phyloP scores from a whole-genome alignment of 2,329 filamentous ascomycete genomes.

The Exophiala alcalophila region DNA sequence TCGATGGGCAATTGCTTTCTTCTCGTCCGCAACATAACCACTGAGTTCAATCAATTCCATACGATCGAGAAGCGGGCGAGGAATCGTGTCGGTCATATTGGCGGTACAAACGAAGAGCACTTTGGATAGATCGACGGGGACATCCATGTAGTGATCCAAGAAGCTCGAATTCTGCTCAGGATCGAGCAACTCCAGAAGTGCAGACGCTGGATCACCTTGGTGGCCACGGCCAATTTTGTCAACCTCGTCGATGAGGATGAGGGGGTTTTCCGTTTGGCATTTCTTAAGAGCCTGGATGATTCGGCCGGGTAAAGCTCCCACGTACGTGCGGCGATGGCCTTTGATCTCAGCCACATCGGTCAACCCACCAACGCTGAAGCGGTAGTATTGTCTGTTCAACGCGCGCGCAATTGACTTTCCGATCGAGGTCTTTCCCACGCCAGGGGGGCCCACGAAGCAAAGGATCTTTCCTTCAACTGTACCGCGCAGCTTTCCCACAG shows the following conservation, averaged over 20 bases:
- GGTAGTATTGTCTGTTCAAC: slow-evolving; percentile 93
- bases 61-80: slow-evolving; percentile 84
- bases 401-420: slow-evolving; percentile 96
- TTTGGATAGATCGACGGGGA: slow-evolving; percentile 94
- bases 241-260: slow-evolving; percentile 94
- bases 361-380: slow-evolving; percentile 94
- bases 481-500: slow-evolving; percentile 91
- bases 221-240: slow-evolving; percentile 97
- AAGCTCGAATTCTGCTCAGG: slow-evolving; percentile 98
- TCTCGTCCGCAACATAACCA: slow-evolving; percentile 95
- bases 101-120: slow-evolving; percentile 98
- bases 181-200: slow-evolving; percentile 87
- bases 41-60: slow-evolving; percentile 98
- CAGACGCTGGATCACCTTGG: slow-evolving; percentile 93
- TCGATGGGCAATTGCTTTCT: slow-evolving; percentile 94
- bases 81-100: slow-evolving; percentile 98
- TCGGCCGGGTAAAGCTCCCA: slow-evolving; percentile 88
- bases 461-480: slow-evolving; percentile 98
- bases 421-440: slow-evolving; percentile 98
- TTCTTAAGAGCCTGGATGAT: slow-evolving; percentile 99
- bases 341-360: slow-evolving; percentile 99
- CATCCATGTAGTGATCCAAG: slow-evolving; percentile 97
- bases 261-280: slow-evolving; percentile 95
- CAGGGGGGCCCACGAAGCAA: slow-evolving; percentile 94
- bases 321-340: slow-evolving; percentile 92